phyloP scores from a whole-genome alignment of 495 filamentous ascomycete species.

The Hypomontagnella submonticulosa region DNA sequence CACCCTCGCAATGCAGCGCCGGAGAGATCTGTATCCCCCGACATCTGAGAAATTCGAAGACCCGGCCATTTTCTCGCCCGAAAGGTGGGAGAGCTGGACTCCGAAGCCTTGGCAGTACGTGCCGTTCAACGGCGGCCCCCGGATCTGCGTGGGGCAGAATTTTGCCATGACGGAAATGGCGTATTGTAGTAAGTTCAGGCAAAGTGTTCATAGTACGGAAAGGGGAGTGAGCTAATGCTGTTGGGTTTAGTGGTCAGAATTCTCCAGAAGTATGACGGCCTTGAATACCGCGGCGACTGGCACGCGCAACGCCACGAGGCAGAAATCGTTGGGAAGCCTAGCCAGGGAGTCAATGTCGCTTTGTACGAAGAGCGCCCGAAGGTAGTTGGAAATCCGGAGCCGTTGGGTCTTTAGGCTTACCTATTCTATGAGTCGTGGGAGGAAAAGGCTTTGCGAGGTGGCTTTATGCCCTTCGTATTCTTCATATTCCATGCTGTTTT shows the following conservation, averaged over 20 bases:
- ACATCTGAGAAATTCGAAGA: constrained; percentile 53
- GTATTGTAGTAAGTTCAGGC: constrained; percentile 49
- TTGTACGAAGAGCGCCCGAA: constrained; percentile 45
- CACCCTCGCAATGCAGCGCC: constrained; percentile 63
- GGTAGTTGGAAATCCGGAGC: background rate
- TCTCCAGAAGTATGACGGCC: constrained; percentile 67
- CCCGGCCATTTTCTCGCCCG: constrained; percentile 63
- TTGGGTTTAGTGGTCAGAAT: constrained; percentile 60
- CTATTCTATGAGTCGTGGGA: background rate
- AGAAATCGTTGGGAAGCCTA: constrained; percentile 56
- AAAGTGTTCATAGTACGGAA: background rate
- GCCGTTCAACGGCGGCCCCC: constrained; percentile 70
- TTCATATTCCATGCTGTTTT: background rate
- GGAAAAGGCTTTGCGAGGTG: background rate
- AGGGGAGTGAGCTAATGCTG: background rate
- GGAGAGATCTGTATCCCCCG: constrained; percentile 61
- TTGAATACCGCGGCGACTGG: constrained; percentile 60
- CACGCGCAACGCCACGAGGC: constrained; percentile 52
- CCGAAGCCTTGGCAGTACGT: constrained; percentile 70
- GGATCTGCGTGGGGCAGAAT: constrained; percentile 63
- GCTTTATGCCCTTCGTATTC: background rate
- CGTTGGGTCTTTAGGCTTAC: background rate
- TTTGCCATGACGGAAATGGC: constrained; percentile 69
- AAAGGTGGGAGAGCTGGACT: constrained; percentile 64
- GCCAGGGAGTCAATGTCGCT: constrained; percentile 51